Evolutionary conservation across 371 early-diverging fungal species (phyloP).

Genomic region (Blyttiomyces sp.): DNA sequence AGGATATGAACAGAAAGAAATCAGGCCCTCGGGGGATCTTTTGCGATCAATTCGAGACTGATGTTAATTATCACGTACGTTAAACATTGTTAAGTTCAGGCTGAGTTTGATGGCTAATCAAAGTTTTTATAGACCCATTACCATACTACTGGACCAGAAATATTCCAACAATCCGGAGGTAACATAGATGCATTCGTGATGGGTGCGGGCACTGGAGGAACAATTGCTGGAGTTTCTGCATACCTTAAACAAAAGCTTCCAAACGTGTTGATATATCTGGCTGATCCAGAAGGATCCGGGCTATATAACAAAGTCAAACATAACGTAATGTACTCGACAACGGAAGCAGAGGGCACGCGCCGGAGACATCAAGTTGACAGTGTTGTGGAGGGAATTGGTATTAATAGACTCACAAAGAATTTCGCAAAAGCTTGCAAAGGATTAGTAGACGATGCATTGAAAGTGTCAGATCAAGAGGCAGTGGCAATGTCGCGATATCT

Average conservation of each 20-base stretch:
- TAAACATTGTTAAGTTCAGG: too few relatives aligned
- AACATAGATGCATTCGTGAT: slow-evolving; percentile 69
- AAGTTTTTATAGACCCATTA: slow-evolving; percentile 84
- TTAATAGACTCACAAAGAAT: slow-evolving; percentile 90
- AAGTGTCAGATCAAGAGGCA: slow-evolving; percentile 86
- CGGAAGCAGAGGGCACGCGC: slow-evolving; percentile 87
- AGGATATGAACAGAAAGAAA: slow-evolving; percentile 51
- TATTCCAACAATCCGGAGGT: slow-evolving; percentile 69
- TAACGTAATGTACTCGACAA: slow-evolving; percentile 82
- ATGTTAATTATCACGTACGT: slow-evolving; percentile 62
- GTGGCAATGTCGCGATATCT: slow-evolving; percentile 87
- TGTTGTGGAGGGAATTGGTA: slow-evolving; percentile 93
- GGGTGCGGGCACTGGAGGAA: slow-evolving; percentile 83
- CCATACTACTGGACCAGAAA: slow-evolving; percentile 86
- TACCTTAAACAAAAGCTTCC: slow-evolving; percentile 72
- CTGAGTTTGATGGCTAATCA: too few relatives aligned
- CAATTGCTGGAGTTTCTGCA: slow-evolving; percentile 80
- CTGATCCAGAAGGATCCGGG: slow-evolving; percentile 91
- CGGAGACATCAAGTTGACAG: slow-evolving; percentile 94
- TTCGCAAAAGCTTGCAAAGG: slow-evolving; percentile 42
- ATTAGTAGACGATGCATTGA: slow-evolving; percentile 69
- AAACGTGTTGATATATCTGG: slow-evolving; percentile 64
- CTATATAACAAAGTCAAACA: slow-evolving; percentile 87
- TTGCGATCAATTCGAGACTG: slow-evolving; percentile 92
- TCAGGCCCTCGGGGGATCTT: slow-evolving; percentile 59